Conservation (phyloP, 2,329 filamentous ascomycete species). For the Aspergillus sp. region DNA sequence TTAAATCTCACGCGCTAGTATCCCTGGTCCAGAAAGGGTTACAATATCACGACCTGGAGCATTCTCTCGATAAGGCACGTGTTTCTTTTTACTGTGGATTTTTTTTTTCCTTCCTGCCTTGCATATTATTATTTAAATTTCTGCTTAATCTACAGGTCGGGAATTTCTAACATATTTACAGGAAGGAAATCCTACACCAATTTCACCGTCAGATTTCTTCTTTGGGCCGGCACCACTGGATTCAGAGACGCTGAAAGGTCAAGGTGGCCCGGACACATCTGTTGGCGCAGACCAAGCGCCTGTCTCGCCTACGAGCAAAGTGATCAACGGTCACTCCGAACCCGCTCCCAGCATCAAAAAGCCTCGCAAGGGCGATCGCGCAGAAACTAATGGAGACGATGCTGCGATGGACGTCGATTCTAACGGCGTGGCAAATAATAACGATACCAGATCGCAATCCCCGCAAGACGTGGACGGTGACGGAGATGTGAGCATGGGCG, state of each 20-base stretch:
- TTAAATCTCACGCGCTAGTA: constrained; percentile 56
- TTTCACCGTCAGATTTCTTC: constrained; percentile 39
- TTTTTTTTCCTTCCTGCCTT: neutral
- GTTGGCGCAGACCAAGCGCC: constrained; percentile 26
- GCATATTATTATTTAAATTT: no score
- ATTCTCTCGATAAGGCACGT: constrained; percentile 44
- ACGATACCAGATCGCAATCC: constrained; percentile 14
- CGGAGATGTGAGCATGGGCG: constrained; percentile 39
- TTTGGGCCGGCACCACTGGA: constrained; percentile 42
- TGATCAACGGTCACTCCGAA: constrained; percentile 33
- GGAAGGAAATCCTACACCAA: constrained; percentile 33
- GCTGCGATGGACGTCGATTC: constrained; percentile 39
- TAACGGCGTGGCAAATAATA: constrained; percentile 24
- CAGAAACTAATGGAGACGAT: constrained; percentile 29
- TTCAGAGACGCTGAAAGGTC: constrained; percentile 21
- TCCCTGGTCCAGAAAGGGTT: constrained; percentile 61
- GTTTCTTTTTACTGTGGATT: constrained; percentile 16
- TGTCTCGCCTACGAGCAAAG: constrained; percentile 27
- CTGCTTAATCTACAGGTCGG: no score
- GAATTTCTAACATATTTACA: constrained; percentile 9
- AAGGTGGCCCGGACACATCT: constrained; percentile 19
- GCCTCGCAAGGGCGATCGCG: constrained; percentile 28
- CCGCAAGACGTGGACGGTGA: constrained; percentile 36
- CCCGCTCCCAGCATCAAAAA: constrained; percentile 24
- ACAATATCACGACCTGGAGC: constrained; percentile 48